Base-by-base conservation (phyloP, 257 asterid species). In the Jacaranda copaia region DNA sequence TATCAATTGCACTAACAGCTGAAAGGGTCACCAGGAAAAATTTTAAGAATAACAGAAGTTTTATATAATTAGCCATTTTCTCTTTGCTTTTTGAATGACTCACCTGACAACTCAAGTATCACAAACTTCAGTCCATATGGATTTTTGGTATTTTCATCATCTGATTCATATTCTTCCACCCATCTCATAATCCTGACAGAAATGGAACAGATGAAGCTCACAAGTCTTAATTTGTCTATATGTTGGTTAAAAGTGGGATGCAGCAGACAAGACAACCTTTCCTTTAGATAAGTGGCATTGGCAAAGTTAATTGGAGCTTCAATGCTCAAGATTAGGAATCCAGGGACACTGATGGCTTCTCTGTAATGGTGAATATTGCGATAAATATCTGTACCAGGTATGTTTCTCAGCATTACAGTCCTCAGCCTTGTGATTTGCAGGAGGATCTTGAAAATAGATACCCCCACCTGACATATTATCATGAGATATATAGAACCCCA, bases 261-360 rank as follows among this genome's bases (percentile, higher is more conserved):
- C 68, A 19, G n/a, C 57, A 56, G 51, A 88, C 60, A 73, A 90
- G 45, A 88, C 60, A 74, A 92, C 95, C 94, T 85, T 79, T 92
- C 96, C 55, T 87, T 92, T 10, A 89, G 89, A 76, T 90, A 90
- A 74, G 93, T 90, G 3, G 89, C 71, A 79, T 92, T 90, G 0
- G 91, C 93, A 39, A 92, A 92, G 86, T 92, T 90, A 68, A 92
- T 84, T 6, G 95, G 95, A 68, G 96, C 88, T 81, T 87, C 95
- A 63, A 90, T 76, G 81, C 91, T 78, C 79, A 90, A 64, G 77
- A 92, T 92, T 65, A 92, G 83, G 71, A 85, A 85, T 4, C 95
- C 92, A 3, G 92, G 89, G 9, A 90, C 81, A 63, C 76, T 38
- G 38, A 74, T 39, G 52, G 96, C 97, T 52, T 90, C 88, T n/a